These are phyloP conservation scores for Claviceps monticola DNA, from an alignment of 2,329 filamentous ascomycete genomes.

Conservation along the genomic window DNA sequence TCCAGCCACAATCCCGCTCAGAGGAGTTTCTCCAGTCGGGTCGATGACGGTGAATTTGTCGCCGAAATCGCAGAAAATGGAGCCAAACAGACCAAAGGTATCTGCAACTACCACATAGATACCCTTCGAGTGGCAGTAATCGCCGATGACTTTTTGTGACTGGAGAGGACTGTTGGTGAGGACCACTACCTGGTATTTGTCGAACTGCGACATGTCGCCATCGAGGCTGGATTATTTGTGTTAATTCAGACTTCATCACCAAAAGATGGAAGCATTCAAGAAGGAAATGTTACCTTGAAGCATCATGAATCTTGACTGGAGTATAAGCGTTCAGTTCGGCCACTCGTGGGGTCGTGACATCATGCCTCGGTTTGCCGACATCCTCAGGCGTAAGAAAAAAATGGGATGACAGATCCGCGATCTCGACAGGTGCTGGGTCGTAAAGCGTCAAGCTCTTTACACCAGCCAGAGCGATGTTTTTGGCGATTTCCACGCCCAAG, in stretches of 20 bases:
- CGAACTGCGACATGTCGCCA: conserved; percentile 65
- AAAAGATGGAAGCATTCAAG: conserved; percentile 4
- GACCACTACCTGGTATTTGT: conserved; percentile 86
- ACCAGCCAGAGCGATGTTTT: conserved; percentile 94
- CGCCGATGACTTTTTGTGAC: conserved; percentile 70
- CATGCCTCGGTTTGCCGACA: conserved; percentile 81
- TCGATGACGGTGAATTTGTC: conserved; percentile 86
- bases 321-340: conserved; percentile 95
- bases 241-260: neutral
- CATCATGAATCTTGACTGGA: conserved; percentile 65
- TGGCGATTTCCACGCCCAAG: conserved; percentile 93
- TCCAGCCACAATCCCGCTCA: conserved; percentile 76
- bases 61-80: conserved; percentile 95
- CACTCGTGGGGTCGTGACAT: conserved; percentile 75
- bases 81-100: conserved; percentile 87
- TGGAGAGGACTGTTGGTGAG: conserved; percentile 72
- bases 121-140: conserved; percentile 87
- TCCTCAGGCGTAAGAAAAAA: conserved; percentile 88
- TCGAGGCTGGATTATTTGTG: conserved; percentile 42
- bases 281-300: conserved; percentile 29
- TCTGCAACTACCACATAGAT: conserved; percentile 84
- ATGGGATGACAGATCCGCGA: conserved; percentile 87
- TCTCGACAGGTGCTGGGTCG: conserved; percentile 71
- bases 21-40: conserved; percentile 74
- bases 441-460: conserved; percentile 94